Conservation (phyloP, 2,329 filamentous ascomycete genomes). For the Myriangium duriaei region DNA sequence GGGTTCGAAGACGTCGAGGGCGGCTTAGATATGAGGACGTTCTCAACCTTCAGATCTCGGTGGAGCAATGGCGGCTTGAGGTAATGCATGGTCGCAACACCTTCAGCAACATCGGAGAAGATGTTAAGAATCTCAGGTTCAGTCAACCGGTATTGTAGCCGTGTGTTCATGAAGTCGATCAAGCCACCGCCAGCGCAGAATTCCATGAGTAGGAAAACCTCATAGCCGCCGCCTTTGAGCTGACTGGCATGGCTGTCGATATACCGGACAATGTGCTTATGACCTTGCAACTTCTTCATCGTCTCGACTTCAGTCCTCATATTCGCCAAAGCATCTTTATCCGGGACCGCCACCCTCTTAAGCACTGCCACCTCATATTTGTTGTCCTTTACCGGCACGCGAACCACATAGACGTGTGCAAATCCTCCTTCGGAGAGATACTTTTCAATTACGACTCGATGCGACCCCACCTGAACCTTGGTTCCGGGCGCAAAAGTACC, state of each 20-base stretch:
- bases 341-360: constrained; percentile 90
- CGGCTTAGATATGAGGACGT: constrained; percentile 66
- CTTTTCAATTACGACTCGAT: constrained; percentile 87
- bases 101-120: constrained; percentile 90
- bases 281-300: constrained; percentile 98
- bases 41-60: constrained; percentile 93
- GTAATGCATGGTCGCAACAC: constrained; percentile 98
- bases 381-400: constrained; percentile 62
- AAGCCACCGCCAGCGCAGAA: constrained; percentile 88
- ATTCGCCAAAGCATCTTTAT: constrained; percentile 84
- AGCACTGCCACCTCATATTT: constrained; percentile 73
- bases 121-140: constrained; percentile 97
- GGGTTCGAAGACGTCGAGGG: constrained; percentile 46
- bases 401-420: constrained; percentile 94
- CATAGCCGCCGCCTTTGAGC: constrained; percentile 81
- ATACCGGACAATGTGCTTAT: constrained; percentile 92
- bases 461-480: constrained; percentile 89
- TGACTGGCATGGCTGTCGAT: constrained; percentile 97
- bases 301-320: constrained; percentile 99
- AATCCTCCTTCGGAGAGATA: constrained; percentile 98
- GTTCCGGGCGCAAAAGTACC: constrained; percentile 89
- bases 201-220: constrained; percentile 98
- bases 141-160: constrained; percentile 87
- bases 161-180: constrained; percentile 99
- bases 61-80: constrained; percentile 86